phyloP scores from a whole-genome alignment of 75 land plant genomes.

The Chamaecyparis obtusa region DNA sequence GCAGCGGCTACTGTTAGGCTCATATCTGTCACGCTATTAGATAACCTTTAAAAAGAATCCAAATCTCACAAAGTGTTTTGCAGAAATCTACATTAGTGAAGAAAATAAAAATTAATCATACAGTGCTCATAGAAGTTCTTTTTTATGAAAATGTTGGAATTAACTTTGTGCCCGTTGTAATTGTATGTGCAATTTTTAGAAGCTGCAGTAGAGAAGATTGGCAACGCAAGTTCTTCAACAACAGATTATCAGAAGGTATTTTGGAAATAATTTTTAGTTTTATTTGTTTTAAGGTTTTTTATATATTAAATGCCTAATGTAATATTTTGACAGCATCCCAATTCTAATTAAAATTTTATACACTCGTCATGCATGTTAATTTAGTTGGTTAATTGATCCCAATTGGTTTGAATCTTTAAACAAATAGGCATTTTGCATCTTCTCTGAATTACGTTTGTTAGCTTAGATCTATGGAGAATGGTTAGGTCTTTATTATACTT shows the following conservation, averaged over 20 bases:
- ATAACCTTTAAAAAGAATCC: neutral
- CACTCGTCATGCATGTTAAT: neutral
- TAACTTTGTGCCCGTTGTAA: neutral
- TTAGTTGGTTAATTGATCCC: neutral
- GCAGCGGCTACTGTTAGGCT: too few relatives aligned
- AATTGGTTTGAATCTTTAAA: neutral
- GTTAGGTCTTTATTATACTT: neutral
- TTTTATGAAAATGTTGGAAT: neutral
- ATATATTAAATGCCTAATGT: neutral
- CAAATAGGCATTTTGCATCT: neutral
- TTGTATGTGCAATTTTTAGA: neutral
- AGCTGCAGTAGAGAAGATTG: neutral
- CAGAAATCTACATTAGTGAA: neutral
- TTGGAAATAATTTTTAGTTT: neutral
- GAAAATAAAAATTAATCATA: neutral
- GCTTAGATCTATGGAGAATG: neutral
- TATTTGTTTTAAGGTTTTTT: neutral
- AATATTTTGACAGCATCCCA: neutral
- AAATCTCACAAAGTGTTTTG: neutral
- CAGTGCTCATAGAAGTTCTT: neutral
- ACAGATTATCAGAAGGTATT: slow-evolving; percentile 6
- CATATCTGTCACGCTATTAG: neutral
- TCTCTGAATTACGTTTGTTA: neutral
- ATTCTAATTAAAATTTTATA: neutral
- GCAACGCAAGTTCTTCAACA: neutral